phyloP scores from a whole-genome alignment of 2,329 filamentous ascomycete species.

The Xylaria sp. region DNA sequence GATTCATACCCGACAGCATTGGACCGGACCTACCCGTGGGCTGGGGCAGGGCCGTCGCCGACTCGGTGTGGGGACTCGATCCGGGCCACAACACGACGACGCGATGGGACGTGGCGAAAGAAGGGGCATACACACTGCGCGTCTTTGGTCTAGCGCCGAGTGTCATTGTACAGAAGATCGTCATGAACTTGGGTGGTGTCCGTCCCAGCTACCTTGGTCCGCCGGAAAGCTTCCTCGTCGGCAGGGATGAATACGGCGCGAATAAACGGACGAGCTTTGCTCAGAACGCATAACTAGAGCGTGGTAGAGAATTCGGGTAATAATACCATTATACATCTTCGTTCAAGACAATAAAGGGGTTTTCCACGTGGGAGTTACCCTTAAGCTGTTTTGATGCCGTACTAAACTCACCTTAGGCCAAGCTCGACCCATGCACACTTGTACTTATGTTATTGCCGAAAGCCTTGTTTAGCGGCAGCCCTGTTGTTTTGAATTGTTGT shows the following conservation, averaged over 20 bases:
- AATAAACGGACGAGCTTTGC: conserved; percentile 54
- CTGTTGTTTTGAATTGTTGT: conserved; percentile 22
- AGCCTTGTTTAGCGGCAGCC: not conserved
- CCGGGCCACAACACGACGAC: conserved; percentile 57
- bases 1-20: conserved; percentile 55
- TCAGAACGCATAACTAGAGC: not conserved
- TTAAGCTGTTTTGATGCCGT: not conserved
- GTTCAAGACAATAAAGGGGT: not conserved
- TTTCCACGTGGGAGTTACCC: not conserved
- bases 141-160: conserved; percentile 64
- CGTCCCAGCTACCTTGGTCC: conserved; percentile 65
- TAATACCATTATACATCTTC: not conserved
- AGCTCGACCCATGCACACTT: not conserved
- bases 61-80: conserved; percentile 58
- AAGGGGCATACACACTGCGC: conserved; percentile 60
- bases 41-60: conserved; percentile 57
- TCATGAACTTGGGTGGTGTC: conserved; percentile 65
- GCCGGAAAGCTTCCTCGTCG: conserved; percentile 63
- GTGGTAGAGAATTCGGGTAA: not conserved
- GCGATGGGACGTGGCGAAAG: conserved; percentile 53
- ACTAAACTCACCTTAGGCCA: not conserved
- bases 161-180: conserved; percentile 65
- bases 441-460: not conserved
- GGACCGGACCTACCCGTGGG: conserved; percentile 54
- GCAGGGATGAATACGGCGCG: conserved; percentile 51